phyloP scores from a whole-genome alignment of 257 asterid species.

The Ilex aquifolium region DNA sequence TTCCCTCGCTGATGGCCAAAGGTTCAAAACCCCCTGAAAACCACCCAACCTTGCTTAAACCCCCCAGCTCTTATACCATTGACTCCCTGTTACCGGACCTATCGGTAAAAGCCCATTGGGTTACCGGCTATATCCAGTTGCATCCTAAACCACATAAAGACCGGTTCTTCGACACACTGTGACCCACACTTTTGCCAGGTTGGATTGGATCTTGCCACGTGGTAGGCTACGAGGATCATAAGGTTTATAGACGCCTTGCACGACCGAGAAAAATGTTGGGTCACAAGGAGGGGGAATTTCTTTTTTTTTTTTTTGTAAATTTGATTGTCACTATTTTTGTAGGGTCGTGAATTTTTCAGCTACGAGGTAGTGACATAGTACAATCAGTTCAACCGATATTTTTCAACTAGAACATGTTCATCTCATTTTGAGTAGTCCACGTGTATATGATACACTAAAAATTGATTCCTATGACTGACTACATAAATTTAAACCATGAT shows the following conservation, averaged over 20 bases:
- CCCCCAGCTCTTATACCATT: slow-evolving; percentile 84
- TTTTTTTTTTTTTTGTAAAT: slow-evolving; percentile 12
- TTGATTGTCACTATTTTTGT: background rate
- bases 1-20: slow-evolving; percentile 13
- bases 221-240: slow-evolving; percentile 44
- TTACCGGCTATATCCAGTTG: slow-evolving; percentile 50
- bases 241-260: slow-evolving; percentile 32
- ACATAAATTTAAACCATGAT: no score
- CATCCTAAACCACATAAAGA: slow-evolving; percentile 63
- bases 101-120: slow-evolving; percentile 30
- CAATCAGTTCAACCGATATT: no score
- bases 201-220: slow-evolving; percentile 53
- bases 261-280: slow-evolving; percentile 77
- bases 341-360: background rate
- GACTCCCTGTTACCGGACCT: slow-evolving; percentile 50
- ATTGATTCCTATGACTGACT: no score
- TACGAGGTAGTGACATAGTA: no score
- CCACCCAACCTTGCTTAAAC: slow-evolving; percentile 65
- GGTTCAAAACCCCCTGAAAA: slow-evolving; percentile 74
- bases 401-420: no score
- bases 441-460: no score
- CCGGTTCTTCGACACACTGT: slow-evolving; percentile 43
- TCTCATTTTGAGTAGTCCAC: no score
- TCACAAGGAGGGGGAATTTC: slow-evolving; percentile 51
- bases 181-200: slow-evolving; percentile 25